These are phyloP conservation scores for Talaromyces sp. DNA, from an alignment of 2,329 filamentous ascomycete species.

Conservation along the genomic window DNA sequence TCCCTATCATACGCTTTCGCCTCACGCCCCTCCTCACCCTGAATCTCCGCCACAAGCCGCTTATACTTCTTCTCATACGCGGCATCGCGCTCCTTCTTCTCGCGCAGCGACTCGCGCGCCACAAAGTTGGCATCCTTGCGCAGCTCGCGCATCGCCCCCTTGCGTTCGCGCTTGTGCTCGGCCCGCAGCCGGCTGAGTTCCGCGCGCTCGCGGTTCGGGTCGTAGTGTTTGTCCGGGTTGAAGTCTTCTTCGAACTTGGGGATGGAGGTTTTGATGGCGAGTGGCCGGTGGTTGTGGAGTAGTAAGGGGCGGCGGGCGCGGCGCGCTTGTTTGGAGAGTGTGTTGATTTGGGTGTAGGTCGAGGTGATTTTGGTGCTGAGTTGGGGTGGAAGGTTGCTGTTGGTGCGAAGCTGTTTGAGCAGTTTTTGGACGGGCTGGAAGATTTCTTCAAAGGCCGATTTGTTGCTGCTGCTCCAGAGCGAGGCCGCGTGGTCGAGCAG, in stretches of 20 bases:
- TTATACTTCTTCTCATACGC: slow-evolving; percentile 97
- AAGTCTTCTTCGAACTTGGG: slow-evolving; percentile 96
- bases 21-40: slow-evolving; percentile 84
- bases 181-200: slow-evolving; percentile 78
- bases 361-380: slow-evolving; percentile 23
- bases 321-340: slow-evolving; percentile 53
- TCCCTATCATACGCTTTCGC: slow-evolving; percentile 85
- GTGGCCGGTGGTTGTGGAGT: slow-evolving; percentile 81
- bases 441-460: slow-evolving; percentile 72
- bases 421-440: slow-evolving; percentile 61
- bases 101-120: slow-evolving; percentile 77
- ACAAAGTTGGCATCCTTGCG: slow-evolving; percentile 94
- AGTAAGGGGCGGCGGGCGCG: slow-evolving; percentile 71
- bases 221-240: slow-evolving; percentile 95
- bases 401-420: slow-evolving; percentile 29
- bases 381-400: background rate
- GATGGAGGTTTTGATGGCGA: slow-evolving; percentile 80
- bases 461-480: slow-evolving; percentile 58
- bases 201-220: slow-evolving; percentile 83
- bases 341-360: slow-evolving; percentile 31
- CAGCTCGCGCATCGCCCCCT: slow-evolving; percentile 89
- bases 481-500: slow-evolving; percentile 65
- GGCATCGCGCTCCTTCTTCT: slow-evolving; percentile 90
- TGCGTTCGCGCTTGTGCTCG: slow-evolving; percentile 91
- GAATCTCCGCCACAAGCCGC: slow-evolving; percentile 87